Conservation (phyloP, 2,329 filamentous ascomycete genomes). For the Ophiostoma sp. region DNA sequence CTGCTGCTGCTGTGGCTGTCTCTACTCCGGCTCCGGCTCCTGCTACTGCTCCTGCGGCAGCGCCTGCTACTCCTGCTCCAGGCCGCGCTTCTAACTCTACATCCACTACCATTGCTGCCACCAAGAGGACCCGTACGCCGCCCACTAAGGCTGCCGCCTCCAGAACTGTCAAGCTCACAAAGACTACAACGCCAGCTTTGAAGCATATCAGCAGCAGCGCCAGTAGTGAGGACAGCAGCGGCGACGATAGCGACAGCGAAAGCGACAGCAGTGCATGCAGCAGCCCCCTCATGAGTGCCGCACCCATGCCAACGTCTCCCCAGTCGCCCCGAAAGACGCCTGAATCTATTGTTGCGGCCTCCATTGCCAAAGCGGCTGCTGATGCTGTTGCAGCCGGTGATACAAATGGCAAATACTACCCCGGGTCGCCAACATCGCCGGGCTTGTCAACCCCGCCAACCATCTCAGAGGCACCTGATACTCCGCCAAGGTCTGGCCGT, state of each 20-base stretch:
- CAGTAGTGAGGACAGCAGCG: constrained; percentile 13
- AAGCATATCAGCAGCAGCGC: constrained; percentile 13
- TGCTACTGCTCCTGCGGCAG: not conserved
- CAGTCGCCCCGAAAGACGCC: constrained; percentile 33
- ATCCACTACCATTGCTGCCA: no score
- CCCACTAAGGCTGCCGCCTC: not conserved
- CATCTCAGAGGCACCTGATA: constrained; percentile 7
- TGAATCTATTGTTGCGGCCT: constrained; percentile 23
- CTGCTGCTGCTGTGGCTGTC: not conserved
- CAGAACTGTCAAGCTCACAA: not conserved
- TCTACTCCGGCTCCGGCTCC: not conserved
- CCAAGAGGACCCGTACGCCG: not conserved
- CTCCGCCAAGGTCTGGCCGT: constrained; percentile 12
- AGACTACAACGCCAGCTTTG: not conserved
- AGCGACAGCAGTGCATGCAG: constrained; percentile 18
- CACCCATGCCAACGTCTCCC: constrained; percentile 22
- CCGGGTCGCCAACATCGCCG: constrained; percentile 3
- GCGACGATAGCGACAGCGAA: constrained; percentile 14
- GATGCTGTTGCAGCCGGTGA: constrained; percentile 18
- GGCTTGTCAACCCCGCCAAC: not conserved
- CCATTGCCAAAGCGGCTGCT: constrained; percentile 20
- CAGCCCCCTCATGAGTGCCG: constrained; percentile 18
- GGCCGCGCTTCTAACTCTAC: not conserved
- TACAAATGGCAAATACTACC: constrained; percentile 18
- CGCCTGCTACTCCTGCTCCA: not conserved